These are phyloP conservation scores for Castanea crenata DNA, from an alignment of 306 rosid genomes.

Conservation along the genomic window DNA sequence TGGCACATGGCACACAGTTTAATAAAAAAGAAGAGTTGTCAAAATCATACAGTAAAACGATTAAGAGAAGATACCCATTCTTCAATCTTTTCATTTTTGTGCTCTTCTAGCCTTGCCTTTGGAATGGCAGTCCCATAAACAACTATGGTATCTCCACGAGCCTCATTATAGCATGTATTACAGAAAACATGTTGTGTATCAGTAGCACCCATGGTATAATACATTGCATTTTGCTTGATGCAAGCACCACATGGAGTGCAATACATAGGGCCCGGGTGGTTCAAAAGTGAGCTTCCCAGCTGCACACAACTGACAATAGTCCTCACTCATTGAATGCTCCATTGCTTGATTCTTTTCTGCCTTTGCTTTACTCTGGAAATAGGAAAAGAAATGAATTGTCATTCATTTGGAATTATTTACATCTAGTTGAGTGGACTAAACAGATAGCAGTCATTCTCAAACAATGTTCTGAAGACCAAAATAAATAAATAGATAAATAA, in stretches of 20 bases:
- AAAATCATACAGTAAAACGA: conserved; percentile 13
- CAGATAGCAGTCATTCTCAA: no score
- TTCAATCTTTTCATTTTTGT: conserved; percentile 95
- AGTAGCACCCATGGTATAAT: conserved; percentile 86
- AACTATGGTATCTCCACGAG: conserved; percentile 45
- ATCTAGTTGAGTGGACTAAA: background rate
- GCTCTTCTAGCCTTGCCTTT: conserved; percentile 57
- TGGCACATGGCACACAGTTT: conserved; percentile 73
- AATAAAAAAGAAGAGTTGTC: conserved; percentile 27
- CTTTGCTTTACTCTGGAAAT: conserved; percentile 84
- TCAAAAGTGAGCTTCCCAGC: conserved; percentile 96
- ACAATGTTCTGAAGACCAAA: no score
- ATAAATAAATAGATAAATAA: no score
- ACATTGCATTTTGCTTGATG: conserved; percentile 85
- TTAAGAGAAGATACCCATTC: conserved; percentile 68
- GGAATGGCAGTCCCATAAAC: no score
- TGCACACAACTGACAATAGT: conserved; percentile 96
- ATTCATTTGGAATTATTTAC: background rate
- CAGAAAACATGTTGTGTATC: conserved; percentile 92
- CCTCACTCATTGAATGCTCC: conserved; percentile 95
- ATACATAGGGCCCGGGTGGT: conserved; percentile 77
- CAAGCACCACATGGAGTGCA: conserved; percentile 92
- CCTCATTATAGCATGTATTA: conserved; percentile 86
- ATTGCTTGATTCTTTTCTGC: conserved; percentile 95
- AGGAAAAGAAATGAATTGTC: conserved; percentile 16